phyloP scores from a whole-genome alignment of 768 basidiomycete genomes.

The Pleurotus platypus region DNA sequence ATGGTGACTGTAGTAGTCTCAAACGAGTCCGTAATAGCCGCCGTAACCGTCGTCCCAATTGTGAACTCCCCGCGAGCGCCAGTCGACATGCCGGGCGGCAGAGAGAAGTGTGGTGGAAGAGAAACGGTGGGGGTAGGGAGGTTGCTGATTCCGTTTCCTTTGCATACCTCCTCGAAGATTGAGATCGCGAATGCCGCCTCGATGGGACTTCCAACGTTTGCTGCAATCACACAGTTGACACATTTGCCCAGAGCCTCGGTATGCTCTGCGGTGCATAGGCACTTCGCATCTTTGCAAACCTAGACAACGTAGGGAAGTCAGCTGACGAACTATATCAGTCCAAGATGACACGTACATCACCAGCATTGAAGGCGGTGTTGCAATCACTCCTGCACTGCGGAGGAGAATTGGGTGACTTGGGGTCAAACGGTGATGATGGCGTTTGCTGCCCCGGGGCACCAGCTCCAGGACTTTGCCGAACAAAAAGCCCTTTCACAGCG shows the following conservation, averaged over 20 bases:
- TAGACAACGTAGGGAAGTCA: neutral
- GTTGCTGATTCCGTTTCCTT: constrained; percentile 5
- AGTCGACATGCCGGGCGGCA: constrained; percentile 4
- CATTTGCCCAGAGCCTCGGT: constrained; percentile 3
- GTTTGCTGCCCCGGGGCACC: neutral
- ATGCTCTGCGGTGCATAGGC: constrained; percentile 3
- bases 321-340: too few species aligned
- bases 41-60: constrained; percentile 1
- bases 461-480: constrained; percentile 3
- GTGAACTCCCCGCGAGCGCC: constrained; percentile 1
- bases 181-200: constrained; percentile 2
- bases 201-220: neutral
- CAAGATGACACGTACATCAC: neutral
- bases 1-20: neutral
- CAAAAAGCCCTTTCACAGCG: neutral
- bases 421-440: constrained; percentile 5
- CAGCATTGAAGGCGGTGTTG: neutral
- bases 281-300: constrained; percentile 6
- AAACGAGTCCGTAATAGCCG: neutral
- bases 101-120: constrained; percentile 3
- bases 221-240: neutral
- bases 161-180: constrained; percentile 5
- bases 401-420: constrained; percentile 1
- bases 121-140: constrained; percentile 4
- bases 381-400: neutral